Evolutionary conservation across 495 filamentous ascomycete species (phyloP).

Genomic region (Aspergillus incahuasiensis): DNA sequence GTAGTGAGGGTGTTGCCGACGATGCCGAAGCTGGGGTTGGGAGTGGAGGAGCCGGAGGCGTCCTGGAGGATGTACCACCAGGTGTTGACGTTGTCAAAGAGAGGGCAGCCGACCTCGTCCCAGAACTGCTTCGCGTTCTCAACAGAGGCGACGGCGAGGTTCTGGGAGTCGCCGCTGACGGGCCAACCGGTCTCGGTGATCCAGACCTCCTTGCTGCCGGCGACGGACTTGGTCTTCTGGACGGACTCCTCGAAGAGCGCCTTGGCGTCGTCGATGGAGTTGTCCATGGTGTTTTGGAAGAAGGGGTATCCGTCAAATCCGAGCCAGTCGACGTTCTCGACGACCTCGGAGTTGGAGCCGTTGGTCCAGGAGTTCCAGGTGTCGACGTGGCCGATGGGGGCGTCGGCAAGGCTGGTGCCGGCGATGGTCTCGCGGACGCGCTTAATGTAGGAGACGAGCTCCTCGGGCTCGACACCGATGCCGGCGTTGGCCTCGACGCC

Average conservation of each 20-base stretch:
- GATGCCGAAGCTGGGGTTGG: slow-evolving; percentile 68
- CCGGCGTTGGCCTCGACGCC: slow-evolving; percentile 50
- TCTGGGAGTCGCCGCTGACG: slow-evolving; percentile 56
- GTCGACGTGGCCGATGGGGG: slow-evolving; percentile 79
- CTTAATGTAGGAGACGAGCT: slow-evolving; percentile 61
- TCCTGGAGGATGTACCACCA: slow-evolving; percentile 77
- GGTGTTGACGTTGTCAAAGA: slow-evolving; percentile 63
- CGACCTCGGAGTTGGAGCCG: slow-evolving; percentile 63
- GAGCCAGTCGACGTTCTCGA: slow-evolving; percentile 67
- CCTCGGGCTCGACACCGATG: slow-evolving; percentile 53
- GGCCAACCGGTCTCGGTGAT: slow-evolving; percentile 91
- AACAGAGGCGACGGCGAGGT: slow-evolving; percentile 56
- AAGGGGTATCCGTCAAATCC: slow-evolving; percentile 74
- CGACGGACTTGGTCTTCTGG: slow-evolving; percentile 50
- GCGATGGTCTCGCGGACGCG: slow-evolving; percentile 55
- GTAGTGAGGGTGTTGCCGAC: slow-evolving; percentile 49
- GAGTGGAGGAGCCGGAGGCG: slow-evolving; percentile 41
- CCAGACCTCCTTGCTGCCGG: slow-evolving; percentile 69
- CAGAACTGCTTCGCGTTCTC: slow-evolving; percentile 78
- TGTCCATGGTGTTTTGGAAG: slow-evolving; percentile 67
- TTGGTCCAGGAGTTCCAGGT: slow-evolving; percentile 89
- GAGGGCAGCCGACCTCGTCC: slow-evolving; percentile 69
- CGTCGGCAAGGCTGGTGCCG: slow-evolving; percentile 50
- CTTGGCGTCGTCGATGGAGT: slow-evolving; percentile 58
- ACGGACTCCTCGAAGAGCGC: slow-evolving; percentile 60